Evolutionary conservation across 2,329 filamentous ascomycete species (phyloP), one percentile per base, ranked within the genome.

Genomic region (Penicillium sp.): DNA sequence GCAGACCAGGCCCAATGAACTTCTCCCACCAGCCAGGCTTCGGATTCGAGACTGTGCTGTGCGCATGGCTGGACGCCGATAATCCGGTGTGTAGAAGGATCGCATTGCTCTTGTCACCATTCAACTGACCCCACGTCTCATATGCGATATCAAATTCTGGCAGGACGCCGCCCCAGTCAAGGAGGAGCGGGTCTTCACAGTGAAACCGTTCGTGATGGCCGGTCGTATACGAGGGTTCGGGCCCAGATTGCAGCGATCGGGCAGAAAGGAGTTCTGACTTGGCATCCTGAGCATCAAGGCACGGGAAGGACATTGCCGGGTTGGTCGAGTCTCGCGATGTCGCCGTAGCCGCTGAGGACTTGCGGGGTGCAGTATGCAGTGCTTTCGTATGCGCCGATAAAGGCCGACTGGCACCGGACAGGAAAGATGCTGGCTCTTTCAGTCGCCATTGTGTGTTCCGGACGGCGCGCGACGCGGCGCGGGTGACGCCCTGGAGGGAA

Each of bases 1-100:
- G 90, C 20, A 84, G 84, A 0, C 90, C 92, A 0, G 93, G 90
- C 0, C 95, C 95, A 71, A 99, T 98, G 75, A 99, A 99, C 76
- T 90, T 94, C 78, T 99, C 95, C 95, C 95, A 99, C 95, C 95
- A 99, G 3, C 95, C 95, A 0, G 92, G 90, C 74, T 93, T 90
- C 0, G 91, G 85, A 75, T 99, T 99, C 10, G 83, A 81, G 54
- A 86, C 83, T n/a, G 94, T 98, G 59, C 92, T 97, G 72, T 93
- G 93, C 1, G 95, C 95, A 78, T 99, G 95, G 58, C 93, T 98
- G 6, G 93, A 97, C n/a, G 95, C 95, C 0, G 93, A 97, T 5
- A 99, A 83, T 8, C 95, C 95, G 0, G 95, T 99, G 74, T 98
- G 92, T 2, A 99, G 80, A 8, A 99, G 83, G 62, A 99, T 95